These are phyloP conservation scores for Populus davidiana DNA, from an alignment of 345 rosid genomes.

Conservation along the genomic window DNA sequence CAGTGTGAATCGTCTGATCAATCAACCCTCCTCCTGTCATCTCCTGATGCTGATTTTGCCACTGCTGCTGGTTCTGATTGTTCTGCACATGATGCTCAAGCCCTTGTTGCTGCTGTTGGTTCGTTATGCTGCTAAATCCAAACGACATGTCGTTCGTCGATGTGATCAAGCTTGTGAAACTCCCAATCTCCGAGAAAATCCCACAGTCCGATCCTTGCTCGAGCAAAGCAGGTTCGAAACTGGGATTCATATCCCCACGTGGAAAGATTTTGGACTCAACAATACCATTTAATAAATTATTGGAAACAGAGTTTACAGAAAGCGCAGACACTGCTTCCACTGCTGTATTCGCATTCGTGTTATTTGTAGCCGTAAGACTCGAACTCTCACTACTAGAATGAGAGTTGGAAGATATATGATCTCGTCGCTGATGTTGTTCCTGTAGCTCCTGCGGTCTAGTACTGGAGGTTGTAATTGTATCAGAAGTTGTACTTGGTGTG, in stretches of 20 bases:
- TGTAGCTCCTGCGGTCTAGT: constrained; percentile 16
- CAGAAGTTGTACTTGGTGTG: constrained; percentile 1
- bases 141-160: constrained; percentile 47
- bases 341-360: constrained; percentile 25
- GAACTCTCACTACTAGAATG: constrained; percentile 84
- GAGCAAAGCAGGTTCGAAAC: constrained; percentile 46
- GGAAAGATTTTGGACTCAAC: constrained; percentile 25
- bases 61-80: constrained; percentile 31
- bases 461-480: neutral
- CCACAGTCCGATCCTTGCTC: constrained; percentile 62
- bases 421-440: constrained; percentile 11
- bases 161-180: constrained; percentile 45
- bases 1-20: constrained; percentile 50
- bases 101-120: constrained; percentile 16
- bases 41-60: constrained; percentile 24
- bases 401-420: constrained; percentile 37
- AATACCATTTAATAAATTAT: constrained; percentile 2
- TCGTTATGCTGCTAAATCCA: constrained; percentile 41
- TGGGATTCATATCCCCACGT: constrained; percentile 11
- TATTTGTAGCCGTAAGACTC: constrained; percentile 61
- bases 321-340: constrained; percentile 48
- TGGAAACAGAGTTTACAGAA: constrained; percentile 39
- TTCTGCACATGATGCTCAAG: constrained; percentile 16
- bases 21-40: constrained; percentile 34
- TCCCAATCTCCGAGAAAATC: constrained; percentile 63